Evolutionary conservation across 805 yeast genomes (phyloP).

Genomic region (Metschnikowia koreensis): DNA sequence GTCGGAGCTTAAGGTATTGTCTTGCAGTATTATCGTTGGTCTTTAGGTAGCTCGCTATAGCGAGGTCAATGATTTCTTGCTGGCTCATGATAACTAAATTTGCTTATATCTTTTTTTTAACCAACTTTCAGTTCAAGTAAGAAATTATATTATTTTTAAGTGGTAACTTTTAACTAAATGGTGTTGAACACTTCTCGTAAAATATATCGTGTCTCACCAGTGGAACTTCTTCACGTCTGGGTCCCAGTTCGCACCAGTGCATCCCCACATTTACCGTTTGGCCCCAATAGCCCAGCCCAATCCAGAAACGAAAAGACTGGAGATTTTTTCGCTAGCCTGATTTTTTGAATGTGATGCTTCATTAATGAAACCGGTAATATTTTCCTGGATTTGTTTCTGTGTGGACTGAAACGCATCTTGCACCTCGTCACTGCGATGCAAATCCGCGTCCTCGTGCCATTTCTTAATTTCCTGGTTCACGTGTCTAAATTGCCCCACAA

Average conservation of each 20-base stretch:
- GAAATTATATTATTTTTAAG: too few species aligned
- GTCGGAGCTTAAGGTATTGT: slow-evolving; percentile 35
- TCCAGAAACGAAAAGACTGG: slow-evolving; percentile 52
- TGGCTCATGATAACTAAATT: slow-evolving; percentile 20
- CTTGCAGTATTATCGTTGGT: slow-evolving; percentile 32
- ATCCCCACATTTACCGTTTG: slow-evolving; percentile 12
- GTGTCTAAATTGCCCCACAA: slow-evolving; percentile 63
- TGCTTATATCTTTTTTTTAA: neutral
- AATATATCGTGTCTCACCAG: neutral
- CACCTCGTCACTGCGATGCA: slow-evolving; percentile 14
- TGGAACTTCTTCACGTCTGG: neutral
- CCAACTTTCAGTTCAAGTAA: neutral
- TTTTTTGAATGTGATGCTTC: slow-evolving; percentile 29
- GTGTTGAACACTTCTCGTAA: neutral
- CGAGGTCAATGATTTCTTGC: slow-evolving; percentile 32
- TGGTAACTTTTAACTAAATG: neutral
- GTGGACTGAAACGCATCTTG: slow-evolving; percentile 15
- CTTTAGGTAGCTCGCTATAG: slow-evolving; percentile 28
- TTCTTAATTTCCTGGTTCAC: slow-evolving; percentile 38
- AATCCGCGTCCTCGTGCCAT: slow-evolving; percentile 16
- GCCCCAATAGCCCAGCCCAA: slow-evolving; percentile 68
- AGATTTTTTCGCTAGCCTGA: slow-evolving; percentile 46
- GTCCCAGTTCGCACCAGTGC: slow-evolving; percentile 8
- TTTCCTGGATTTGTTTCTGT: slow-evolving; percentile 20
- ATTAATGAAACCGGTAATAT: slow-evolving; percentile 26